Evolutionary conservation across 805 yeast genomes (phyloP).

Genomic region (Yamadazyma laniorum): DNA sequence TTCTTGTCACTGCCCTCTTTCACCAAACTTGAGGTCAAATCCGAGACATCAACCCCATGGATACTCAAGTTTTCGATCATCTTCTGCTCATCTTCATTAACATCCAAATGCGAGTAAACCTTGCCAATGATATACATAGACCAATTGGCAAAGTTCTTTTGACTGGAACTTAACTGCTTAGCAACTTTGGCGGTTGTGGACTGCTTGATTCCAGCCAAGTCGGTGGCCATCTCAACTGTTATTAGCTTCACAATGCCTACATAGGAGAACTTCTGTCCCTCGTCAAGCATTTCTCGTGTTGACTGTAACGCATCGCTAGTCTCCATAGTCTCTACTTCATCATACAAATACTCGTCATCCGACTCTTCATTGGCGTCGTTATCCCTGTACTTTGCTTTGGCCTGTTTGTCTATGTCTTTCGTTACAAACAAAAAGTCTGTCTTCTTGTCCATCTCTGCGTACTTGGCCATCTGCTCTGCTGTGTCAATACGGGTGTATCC

Average conservation of each 20-base stretch:
- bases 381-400: slow-evolving; percentile 25
- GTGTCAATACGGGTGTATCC: slow-evolving; percentile 89
- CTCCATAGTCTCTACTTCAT: slow-evolving; percentile 42
- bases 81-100: slow-evolving; percentile 67
- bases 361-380: slow-evolving; percentile 20
- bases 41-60: slow-evolving; percentile 77
- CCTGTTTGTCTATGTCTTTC: slow-evolving; percentile 7
- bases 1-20: slow-evolving; percentile 2
- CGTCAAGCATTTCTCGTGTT: slow-evolving; percentile 78
- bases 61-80: slow-evolving; percentile 86
- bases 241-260: slow-evolving; percentile 79
- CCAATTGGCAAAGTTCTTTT: slow-evolving; percentile 84
- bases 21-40: slow-evolving; percentile 60
- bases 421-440: slow-evolving; percentile 51
- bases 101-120: slow-evolving; percentile 77
- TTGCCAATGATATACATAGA: slow-evolving; percentile 67
- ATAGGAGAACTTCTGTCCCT: slow-evolving; percentile 86
- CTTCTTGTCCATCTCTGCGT: slow-evolving; percentile 48
- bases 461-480: slow-evolving; percentile 80
- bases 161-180: slow-evolving; percentile 60
- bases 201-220: slow-evolving; percentile 58
- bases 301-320: slow-evolving; percentile 70
- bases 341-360: slow-evolving; percentile 17
- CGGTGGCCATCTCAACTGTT: slow-evolving; percentile 77
- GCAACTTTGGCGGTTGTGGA: slow-evolving; percentile 55